These are phyloP conservation scores for Aureobasidium namibiae DNA, from an alignment of 2,329 filamentous ascomycete genomes.

Conservation along the genomic window DNA sequence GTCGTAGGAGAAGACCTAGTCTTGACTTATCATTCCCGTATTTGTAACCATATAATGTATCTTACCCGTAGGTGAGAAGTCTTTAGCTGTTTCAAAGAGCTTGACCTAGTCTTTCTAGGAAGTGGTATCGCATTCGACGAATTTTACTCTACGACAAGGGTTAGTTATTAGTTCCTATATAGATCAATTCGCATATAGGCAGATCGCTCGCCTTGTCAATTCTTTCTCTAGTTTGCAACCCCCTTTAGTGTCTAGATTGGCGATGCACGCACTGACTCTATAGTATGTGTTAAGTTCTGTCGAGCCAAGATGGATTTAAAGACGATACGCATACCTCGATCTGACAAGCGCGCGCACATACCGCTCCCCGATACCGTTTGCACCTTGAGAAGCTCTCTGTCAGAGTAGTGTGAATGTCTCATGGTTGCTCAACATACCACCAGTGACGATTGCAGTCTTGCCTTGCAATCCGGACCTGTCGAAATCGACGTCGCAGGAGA, in stretches of 20 bases:
- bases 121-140: constrained; percentile 24
- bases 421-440: not conserved
- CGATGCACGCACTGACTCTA: constrained; percentile 29
- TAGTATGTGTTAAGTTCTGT: too few species aligned
- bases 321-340: not conserved
- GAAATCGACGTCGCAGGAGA: not conserved
- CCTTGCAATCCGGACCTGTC: not conserved
- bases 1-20: not conserved
- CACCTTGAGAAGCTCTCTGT: too few species aligned
- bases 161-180: too few species aligned
- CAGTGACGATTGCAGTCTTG: not conserved
- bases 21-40: constrained; percentile 18
- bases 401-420: too few species aligned
- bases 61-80: constrained; percentile 17
- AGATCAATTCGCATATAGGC: too few species aligned
- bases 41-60: constrained; percentile 25
- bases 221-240: constrained; percentile 24
- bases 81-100: constrained; percentile 23
- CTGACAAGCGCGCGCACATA: not conserved
- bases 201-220: constrained; percentile 11
- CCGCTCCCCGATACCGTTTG: constrained; percentile 21
- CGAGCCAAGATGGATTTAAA: not conserved
- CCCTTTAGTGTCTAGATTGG: constrained; percentile 22
- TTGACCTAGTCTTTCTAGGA: constrained; percentile 24
- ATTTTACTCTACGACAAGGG: constrained; percentile 19